A percentile compares a stretch with the other conserved stretches of the same genome.
Evolutionary conservation across 2,329 filamentous ascomycete genomes (phyloP).

Genomic region (Paraphaeosphaeria sporulosa): DNA sequence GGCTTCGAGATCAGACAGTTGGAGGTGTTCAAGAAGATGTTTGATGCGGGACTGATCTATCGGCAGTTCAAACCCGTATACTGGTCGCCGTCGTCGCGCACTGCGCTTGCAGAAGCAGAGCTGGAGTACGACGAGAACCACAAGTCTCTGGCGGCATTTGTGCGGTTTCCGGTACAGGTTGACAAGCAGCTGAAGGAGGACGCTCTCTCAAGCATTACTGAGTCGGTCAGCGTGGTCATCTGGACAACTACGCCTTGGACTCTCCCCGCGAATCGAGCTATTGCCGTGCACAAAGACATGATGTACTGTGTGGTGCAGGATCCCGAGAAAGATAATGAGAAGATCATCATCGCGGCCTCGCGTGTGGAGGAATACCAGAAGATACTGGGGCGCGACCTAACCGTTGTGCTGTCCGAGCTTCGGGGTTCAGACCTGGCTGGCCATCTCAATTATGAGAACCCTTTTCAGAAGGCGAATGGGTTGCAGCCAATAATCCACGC

Average conservation of each 20-base stretch:
- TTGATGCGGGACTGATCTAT: conserved; percentile 74
- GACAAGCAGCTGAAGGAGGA: conserved; percentile 54
- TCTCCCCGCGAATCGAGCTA: conserved; percentile 87
- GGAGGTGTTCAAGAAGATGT: conserved; percentile 77
- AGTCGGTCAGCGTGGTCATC: conserved; percentile 75
- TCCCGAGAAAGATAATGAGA: conserved; percentile 52
- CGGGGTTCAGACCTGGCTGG: conserved; percentile 70
- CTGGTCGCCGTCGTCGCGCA: conserved; percentile 82
- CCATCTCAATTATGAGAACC: conserved; percentile 71
- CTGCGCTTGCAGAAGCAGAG: conserved; percentile 83
- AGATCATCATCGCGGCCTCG: conserved; percentile 75
- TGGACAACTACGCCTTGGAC: conserved; percentile 99
- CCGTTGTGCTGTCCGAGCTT: conserved; percentile 64
- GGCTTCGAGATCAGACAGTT: conserved; percentile 79
- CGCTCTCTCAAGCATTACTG: conserved; percentile 35
- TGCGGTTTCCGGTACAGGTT: conserved; percentile 74
- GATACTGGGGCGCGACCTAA: conserved; percentile 43
- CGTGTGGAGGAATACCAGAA: conserved; percentile 65
- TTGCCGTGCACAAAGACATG: conserved; percentile 79
- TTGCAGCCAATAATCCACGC: conserved; percentile 79
- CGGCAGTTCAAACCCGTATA: conserved; percentile 83
- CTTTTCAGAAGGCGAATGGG: conserved; percentile 67
- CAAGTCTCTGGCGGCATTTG: conserved; percentile 74
- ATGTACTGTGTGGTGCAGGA: conserved; percentile 72
- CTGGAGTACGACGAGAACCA: conserved; percentile 83